These are phyloP conservation scores for Phycomyces blakesleeanus DNA, from an alignment of 192 early-diverging fungal species.

Conservation along the genomic window DNA sequence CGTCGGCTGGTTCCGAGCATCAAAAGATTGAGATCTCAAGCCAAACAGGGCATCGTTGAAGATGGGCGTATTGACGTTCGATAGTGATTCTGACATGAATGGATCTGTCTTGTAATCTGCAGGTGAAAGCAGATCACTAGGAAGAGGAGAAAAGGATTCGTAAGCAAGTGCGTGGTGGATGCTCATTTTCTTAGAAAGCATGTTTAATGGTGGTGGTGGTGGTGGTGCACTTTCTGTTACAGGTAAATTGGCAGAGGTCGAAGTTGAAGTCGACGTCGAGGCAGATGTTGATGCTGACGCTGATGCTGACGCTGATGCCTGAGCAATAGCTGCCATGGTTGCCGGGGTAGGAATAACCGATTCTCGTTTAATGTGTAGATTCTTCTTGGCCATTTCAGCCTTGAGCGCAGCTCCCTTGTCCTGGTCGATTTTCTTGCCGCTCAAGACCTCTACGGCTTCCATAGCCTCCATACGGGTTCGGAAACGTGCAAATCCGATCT, in stretches of 20 bases:
- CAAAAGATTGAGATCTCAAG: slow-evolving; percentile 35
- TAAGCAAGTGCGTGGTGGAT: not conserved
- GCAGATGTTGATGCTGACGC: slow-evolving; percentile 20
- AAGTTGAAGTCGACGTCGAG: slow-evolving; percentile 14
- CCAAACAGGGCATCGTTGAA: slow-evolving; percentile 42
- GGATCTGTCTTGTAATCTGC: slow-evolving; percentile 25
- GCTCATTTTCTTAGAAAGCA: slow-evolving; percentile 11
- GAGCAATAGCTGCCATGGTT: slow-evolving; percentile 6
- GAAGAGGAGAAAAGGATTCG: slow-evolving; percentile 41
- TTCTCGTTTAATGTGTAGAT: slow-evolving; percentile 91
- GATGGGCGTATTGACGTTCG: slow-evolving; percentile 37
- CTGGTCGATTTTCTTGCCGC: slow-evolving; percentile 87
- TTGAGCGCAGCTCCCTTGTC: slow-evolving; percentile 82
- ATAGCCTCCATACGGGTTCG: slow-evolving; percentile 86
- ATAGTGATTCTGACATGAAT: slow-evolving; percentile 11
- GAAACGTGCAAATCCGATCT: slow-evolving; percentile 99
- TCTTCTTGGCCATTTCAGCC: slow-evolving; percentile 99
- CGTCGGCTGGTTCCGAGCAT: slow-evolving; percentile 22
- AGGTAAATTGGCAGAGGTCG: not conserved
- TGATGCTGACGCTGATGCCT: slow-evolving; percentile 18
- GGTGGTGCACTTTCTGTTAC: slow-evolving; percentile 2
- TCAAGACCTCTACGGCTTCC: slow-evolving; percentile 87
- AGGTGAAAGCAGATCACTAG: slow-evolving; percentile 52
- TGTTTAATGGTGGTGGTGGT: not conserved
- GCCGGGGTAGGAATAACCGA: slow-evolving; percentile 11